Base-by-base conservation (phyloP, 1,139 yeast species). In the Pichia sp. region DNA sequence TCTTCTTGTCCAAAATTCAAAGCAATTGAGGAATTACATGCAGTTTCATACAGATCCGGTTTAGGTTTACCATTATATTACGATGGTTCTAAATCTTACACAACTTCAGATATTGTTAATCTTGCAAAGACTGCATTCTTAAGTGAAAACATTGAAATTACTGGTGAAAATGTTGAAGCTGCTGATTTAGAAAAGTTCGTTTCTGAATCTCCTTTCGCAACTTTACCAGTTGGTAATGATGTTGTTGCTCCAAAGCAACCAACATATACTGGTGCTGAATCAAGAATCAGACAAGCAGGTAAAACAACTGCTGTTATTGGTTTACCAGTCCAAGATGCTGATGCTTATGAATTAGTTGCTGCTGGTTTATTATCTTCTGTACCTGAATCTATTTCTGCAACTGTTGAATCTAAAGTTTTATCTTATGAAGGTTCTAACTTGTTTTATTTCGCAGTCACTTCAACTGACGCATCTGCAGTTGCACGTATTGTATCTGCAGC, bases 61-160 rank as follows among this genome's bases (percentile, higher is more conserved):
- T 80, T 87, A 61, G 97, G 97, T 60, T 80, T 82, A 69, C 83
- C 96, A 55, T 73, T 87, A 59, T 75, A 75, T 64, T 87, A 78
- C 63, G 85, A 85, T 65, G 85, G 87, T 46, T 43, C 57, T 36
- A 59, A 62, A 51, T 45, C 58, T 22, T 67, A 72, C 62, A 56
- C 87, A 40, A 61, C 80, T 46, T 89, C 82, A 47, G 89, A 82
- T 51, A 73, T 92, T 61, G 73, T 76, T 59, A 67, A 66, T 42
- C 87, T 73, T 62, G 92, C 96, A 55, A 67, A 76, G 56, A 70
- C 78, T 59, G 85, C 77, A 43, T 87, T 80, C 74, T 75, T 80
- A 55, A 72, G 80, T 61, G 76, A 80, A 55, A 86, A 86, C 70
- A 72, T 90, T 55, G 78, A 80, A 56, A 69, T 92, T 53, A 69